Evolutionary conservation across 2,329 filamentous ascomycete species (phyloP), one percentile per base, ranked within the genome.

Genomic region (Pseudogymnoascus sp.): DNA sequence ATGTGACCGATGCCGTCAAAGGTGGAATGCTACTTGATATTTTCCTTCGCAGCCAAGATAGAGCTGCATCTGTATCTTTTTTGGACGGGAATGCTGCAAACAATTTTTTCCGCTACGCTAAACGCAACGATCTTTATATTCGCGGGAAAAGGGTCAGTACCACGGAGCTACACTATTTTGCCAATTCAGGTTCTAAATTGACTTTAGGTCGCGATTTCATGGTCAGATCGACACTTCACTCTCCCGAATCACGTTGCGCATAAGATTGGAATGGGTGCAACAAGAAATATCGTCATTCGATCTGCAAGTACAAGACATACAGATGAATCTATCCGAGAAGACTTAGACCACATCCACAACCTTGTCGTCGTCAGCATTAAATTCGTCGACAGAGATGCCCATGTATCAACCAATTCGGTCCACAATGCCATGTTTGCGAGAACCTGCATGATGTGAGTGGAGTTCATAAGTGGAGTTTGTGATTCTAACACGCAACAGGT

Each of bases 271-370:
- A 78, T 75, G 59, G 89, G 90, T 13, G 88, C 88, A 13, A 89
- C 85, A 44, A 85, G 91, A 65, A 95, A 93, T 69, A 74, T 96
- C 38, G 76, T 93, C 19, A 82, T 96, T 44, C 82, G 83, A 64
- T 81, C 82, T 9, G 83, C 83, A 68, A 79, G 79, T 68, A 77
- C 77, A 62, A 81, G 77, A 62, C 77, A 89, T 68, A 91, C 86
- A 0, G 87, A 87, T 67, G 76, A 83, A 7, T 75, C 76, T 15
- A 85, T 96, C 67, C 85, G 88, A 10, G 81, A 87, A 4, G 89
- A 96, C 69, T 80, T 95, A 38, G 87, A 92, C 23, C 91, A 96
- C 72, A 93, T 96, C 65, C 87, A 93, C 77, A 90, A 90, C 66
- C 80, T 96, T 1, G 78, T 87, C 21, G 82, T 96, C 10, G 79